Conservation (phyloP, 257 asterid genomes). For the Fraxinus excelsior region DNA sequence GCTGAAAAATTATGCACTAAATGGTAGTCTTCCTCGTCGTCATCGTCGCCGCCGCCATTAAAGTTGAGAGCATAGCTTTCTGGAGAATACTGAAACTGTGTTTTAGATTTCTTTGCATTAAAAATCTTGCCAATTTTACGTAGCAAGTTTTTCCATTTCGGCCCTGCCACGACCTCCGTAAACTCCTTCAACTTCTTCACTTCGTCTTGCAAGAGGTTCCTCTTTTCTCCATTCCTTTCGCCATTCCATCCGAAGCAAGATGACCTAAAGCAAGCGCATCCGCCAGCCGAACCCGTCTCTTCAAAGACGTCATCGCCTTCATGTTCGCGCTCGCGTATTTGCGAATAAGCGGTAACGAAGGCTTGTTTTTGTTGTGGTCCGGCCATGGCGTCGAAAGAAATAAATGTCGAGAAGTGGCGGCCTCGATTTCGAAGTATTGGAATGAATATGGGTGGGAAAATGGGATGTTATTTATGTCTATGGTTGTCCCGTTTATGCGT, state of each 20-base stretch:
- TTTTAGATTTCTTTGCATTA: conserved; percentile 26
- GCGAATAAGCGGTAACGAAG: background rate
- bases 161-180: conserved; percentile 38
- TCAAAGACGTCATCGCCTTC: background rate
- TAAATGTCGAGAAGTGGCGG: background rate
- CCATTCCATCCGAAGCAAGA: conserved; percentile 12
- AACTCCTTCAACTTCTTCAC: conserved; percentile 33
- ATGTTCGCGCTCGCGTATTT: background rate
- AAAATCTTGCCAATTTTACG: conserved; percentile 35
- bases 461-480: background rate
- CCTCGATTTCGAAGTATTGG: background rate
- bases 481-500: background rate
- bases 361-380: background rate
- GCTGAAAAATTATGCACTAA: background rate
- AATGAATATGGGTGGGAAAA: background rate
- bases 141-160: conserved; percentile 40
- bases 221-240: background rate
- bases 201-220: background rate
- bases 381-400: background rate
- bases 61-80: conserved; percentile 6
- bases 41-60: background rate
- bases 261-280: background rate
- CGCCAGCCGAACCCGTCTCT: background rate
- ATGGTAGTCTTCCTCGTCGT: background rate
- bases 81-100: conserved; percentile 6